A percentile compares a stretch with the other conserved stretches of the same genome.
Conservation (phyloP, 805 yeast species). For the Metschnikowia santaceciliae region DNA sequence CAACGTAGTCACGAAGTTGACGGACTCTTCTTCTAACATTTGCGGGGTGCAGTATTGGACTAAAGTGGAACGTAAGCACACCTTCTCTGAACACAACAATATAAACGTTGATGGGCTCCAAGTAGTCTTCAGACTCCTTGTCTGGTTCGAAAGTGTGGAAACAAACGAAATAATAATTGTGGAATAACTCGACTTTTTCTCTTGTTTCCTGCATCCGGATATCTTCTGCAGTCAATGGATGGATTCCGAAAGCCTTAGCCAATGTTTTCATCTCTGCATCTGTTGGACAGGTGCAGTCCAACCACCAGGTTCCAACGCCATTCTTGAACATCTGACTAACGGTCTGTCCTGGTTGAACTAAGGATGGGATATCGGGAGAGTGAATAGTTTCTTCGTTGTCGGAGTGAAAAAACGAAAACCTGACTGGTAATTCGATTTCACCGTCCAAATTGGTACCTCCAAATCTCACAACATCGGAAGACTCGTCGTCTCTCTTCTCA, state of each 20-base stretch:
- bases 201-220: conserved; percentile 94
- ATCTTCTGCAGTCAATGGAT: conserved; percentile 97
- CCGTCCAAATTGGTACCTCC: conserved; percentile 35
- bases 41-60: conserved; percentile 56
- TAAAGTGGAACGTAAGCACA: conserved; percentile 54
- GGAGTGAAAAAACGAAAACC: conserved; percentile 80
- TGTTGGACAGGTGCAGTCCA: conserved; percentile 90
- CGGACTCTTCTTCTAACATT: conserved; percentile 80
- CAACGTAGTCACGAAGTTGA: conserved; percentile 72
- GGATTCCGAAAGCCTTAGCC: conserved; percentile 93
- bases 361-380: conserved; percentile 79
- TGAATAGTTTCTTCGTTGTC: conserved; percentile 85
- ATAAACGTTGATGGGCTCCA: conserved; percentile 71
- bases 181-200: conserved; percentile 92
- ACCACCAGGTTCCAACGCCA: conserved; percentile 89
- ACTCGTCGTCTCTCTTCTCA: conserved; percentile 19
- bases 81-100: conserved; percentile 61
- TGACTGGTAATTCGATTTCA: conserved; percentile 51
- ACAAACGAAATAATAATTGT: conserved; percentile 88
- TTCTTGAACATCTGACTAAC: conserved; percentile 67
- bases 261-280: conserved; percentile 91
- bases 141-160: conserved; percentile 95
- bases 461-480: conserved; percentile 36
- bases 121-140: conserved; percentile 71
- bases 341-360: conserved; percentile 61